These are phyloP conservation scores for Gaeumannomyces sp. DNA, from an alignment of 2,329 filamentous ascomycete species.

Conservation along the genomic window DNA sequence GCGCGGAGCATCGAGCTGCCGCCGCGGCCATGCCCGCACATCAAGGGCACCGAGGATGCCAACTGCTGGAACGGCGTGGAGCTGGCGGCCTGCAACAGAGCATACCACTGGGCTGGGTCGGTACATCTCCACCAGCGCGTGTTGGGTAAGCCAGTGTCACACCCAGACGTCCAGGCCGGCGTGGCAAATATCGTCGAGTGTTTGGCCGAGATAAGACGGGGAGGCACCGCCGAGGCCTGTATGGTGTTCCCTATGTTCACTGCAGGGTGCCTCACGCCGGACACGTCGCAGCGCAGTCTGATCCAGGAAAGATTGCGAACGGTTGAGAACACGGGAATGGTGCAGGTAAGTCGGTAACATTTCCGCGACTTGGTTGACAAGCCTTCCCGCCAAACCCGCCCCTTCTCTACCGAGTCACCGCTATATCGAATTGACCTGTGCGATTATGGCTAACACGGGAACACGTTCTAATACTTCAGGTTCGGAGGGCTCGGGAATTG, in stretches of 20 bases:
- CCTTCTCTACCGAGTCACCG: not conserved
- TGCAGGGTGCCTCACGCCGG: conserved; percentile 66
- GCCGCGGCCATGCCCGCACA: conserved; percentile 38
- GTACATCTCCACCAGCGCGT: conserved; percentile 72
- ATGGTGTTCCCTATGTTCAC: conserved; percentile 78
- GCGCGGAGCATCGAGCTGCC: conserved; percentile 44
- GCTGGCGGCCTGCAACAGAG: conserved; percentile 66
- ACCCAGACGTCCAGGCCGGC: conserved; percentile 55
- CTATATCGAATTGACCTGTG: not conserved
- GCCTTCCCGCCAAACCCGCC: not conserved
- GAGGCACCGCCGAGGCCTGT: conserved; percentile 68
- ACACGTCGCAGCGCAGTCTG: conserved; percentile 47
- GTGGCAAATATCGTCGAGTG: conserved; percentile 58
- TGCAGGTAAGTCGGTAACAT: conserved; percentile 46
- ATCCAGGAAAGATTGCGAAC: conserved; percentile 60
- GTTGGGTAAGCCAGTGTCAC: conserved; percentile 50
- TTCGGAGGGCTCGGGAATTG: conserved; percentile 53
- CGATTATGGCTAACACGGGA: not conserved
- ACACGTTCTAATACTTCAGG: conserved; percentile 27
- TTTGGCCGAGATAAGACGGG: conserved; percentile 55
- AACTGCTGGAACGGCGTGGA: conserved; percentile 55
- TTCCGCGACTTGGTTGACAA: not conserved
- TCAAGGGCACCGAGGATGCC: conserved; percentile 42
- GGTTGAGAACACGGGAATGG: conserved; percentile 70
- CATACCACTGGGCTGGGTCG: conserved; percentile 73